Conservation (phyloP, 106 monocot species). For the Dendrobium officinale region DNA sequence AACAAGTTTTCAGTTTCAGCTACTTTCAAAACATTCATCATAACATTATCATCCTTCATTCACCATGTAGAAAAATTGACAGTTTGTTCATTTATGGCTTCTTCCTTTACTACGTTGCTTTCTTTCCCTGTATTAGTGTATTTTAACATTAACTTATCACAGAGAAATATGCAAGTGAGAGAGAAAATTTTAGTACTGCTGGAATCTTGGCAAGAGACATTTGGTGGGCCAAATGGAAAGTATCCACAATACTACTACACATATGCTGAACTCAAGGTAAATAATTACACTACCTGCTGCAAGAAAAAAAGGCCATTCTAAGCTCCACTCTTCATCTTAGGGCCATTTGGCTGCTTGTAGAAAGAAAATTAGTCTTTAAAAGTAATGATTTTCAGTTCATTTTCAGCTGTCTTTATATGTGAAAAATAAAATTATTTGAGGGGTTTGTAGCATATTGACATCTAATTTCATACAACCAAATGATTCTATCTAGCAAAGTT, state of each 20-base stretch:
- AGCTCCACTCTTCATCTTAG: not conserved
- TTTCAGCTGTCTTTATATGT: no score
- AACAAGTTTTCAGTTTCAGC: no score
- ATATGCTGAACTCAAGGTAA: slow-evolving; percentile 71
- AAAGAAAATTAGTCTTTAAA: not conserved
- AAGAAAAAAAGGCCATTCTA: not conserved
- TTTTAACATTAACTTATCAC: not conserved
- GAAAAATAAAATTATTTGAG: no score
- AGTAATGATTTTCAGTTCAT: not conserved
- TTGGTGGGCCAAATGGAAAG: slow-evolving; percentile 81
- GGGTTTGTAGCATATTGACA: no score
- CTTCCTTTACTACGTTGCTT: no score
- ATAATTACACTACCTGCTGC: not conserved
- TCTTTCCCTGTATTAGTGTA: no score
- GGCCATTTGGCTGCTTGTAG: not conserved
- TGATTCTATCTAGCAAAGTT: not conserved
- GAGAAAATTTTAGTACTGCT: slow-evolving; percentile 77
- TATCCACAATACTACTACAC: slow-evolving; percentile 85
- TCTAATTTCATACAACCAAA: not conserved
- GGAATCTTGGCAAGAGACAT: slow-evolving; percentile 90
- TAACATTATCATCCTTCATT: no score
- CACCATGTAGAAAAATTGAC: no score
- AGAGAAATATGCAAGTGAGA: slow-evolving; percentile 84
- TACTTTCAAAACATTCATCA: no score
- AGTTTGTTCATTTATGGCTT: no score